Conservation (phyloP, 2,329 filamentous ascomycete species). For the Ceratocystis cubensis region DNA sequence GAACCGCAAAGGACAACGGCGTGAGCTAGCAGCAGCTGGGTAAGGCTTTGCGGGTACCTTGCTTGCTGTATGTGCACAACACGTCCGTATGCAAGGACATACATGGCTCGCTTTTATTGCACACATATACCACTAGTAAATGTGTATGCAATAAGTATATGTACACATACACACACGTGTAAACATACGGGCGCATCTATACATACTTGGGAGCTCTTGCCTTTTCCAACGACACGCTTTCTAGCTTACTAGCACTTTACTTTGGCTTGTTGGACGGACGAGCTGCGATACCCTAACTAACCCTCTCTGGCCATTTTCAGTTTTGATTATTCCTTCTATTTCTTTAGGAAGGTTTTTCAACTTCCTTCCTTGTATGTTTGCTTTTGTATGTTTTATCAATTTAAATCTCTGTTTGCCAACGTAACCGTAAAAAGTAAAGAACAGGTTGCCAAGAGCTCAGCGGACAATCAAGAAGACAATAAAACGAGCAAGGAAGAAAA, state of each 20-base stretch:
- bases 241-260: no score
- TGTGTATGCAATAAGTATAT: not conserved
- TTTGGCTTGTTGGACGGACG: no score
- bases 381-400: not conserved
- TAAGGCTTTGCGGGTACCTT: constrained; percentile 7
- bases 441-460: not conserved
- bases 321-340: no score
- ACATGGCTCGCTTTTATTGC: not conserved
- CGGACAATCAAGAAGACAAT: not conserved
- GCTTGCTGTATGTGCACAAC: not conserved
- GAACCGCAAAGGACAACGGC: constrained; percentile 10
- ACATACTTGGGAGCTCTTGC: not conserved
- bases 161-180: not conserved
- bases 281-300: no score
- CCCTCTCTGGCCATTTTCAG: not conserved
- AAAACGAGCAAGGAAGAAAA: constrained; percentile 6
- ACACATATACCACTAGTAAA: not conserved
- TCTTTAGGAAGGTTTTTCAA: no score
- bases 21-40: not conserved
- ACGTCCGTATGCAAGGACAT: not conserved
- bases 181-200: not conserved
- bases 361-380: not conserved
- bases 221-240: no score
- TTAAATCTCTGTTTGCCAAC: not conserved
- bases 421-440: not conserved